These are phyloP conservation scores for Starmerella vaccinii DNA, from an alignment of 805 yeast species.

Conservation along the genomic window DNA sequence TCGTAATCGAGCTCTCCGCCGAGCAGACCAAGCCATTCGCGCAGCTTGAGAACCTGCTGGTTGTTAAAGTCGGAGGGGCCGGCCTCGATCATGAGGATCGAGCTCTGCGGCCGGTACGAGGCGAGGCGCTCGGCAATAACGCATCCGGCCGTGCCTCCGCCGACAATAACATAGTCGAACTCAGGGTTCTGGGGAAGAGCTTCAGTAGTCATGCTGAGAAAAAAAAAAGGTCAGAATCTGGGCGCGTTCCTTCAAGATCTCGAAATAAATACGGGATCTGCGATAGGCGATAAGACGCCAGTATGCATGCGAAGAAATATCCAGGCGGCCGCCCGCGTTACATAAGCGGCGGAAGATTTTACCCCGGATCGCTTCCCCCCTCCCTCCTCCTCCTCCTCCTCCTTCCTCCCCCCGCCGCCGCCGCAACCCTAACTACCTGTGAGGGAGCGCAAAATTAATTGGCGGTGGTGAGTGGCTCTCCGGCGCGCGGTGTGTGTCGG, in stretches of 20 bases:
- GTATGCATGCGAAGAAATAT: not conserved
- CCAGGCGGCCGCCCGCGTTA: not conserved
- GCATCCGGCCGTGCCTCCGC: constrained; percentile 32
- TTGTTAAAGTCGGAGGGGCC: constrained; percentile 23
- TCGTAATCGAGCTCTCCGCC: constrained; percentile 30
- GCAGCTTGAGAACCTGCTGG: constrained; percentile 12
- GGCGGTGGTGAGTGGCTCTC: no score
- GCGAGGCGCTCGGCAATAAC: constrained; percentile 31
- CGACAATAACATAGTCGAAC: constrained; percentile 27
- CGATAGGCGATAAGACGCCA: not conserved
- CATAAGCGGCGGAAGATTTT: not conserved
- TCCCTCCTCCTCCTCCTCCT: no score
- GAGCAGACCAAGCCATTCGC: constrained; percentile 24
- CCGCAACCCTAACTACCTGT: no score
- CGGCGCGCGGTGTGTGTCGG: no score
- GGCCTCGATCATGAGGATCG: constrained; percentile 29
- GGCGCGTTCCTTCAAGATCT: not conserved
- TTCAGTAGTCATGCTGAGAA: constrained; percentile 8
- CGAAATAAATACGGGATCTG: not conserved
- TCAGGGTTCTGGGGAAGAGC: constrained; percentile 4
- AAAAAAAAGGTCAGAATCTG: not conserved
- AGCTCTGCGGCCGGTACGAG: constrained; percentile 27
- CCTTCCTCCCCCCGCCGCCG: no score
- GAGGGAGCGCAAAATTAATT: no score
- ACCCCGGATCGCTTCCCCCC: not conserved